phyloP scores from a whole-genome alignment of 805 yeast species.

The Sugiyamaella mastotermitis region DNA sequence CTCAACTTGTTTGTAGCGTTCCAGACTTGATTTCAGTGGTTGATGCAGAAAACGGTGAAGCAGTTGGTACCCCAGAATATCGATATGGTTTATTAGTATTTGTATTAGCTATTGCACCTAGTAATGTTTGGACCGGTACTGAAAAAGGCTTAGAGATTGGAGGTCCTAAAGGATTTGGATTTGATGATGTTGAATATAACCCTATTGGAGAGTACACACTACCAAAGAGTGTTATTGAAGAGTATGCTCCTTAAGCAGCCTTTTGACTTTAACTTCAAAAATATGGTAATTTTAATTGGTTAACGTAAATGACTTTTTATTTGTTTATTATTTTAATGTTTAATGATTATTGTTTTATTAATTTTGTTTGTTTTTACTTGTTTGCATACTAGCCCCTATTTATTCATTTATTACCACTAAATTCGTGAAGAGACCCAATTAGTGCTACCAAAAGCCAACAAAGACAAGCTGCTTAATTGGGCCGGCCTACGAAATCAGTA shows the following conservation, averaged over 20 bases:
- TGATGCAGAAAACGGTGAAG: conserved; percentile 40
- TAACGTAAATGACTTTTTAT: no score
- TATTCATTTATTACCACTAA: no score
- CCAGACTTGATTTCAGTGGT: conserved; percentile 41
- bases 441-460: no score
- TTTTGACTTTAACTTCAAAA: no score
- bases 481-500: no score
- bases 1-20: conserved; percentile 36
- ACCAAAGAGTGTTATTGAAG: conserved; percentile 37
- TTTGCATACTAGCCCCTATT: no score
- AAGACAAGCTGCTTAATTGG: no score
- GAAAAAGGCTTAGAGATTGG: conserved; percentile 35
- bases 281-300: no score
- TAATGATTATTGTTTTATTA: no score
- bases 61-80: conserved; percentile 43
- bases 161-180: conserved; percentile 37
- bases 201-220: conserved; percentile 34
- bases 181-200: conserved; percentile 32
- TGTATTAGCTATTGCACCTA: conserved; percentile 37
- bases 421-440: no score
- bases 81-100: conserved; percentile 40
- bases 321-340: no score
- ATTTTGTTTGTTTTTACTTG: no score
- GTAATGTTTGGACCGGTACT: conserved; percentile 32
- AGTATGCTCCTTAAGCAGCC: conserved; percentile 23